phyloP scores from a whole-genome alignment of 2,329 filamentous ascomycete genomes.

The Venturia oleaginea region DNA sequence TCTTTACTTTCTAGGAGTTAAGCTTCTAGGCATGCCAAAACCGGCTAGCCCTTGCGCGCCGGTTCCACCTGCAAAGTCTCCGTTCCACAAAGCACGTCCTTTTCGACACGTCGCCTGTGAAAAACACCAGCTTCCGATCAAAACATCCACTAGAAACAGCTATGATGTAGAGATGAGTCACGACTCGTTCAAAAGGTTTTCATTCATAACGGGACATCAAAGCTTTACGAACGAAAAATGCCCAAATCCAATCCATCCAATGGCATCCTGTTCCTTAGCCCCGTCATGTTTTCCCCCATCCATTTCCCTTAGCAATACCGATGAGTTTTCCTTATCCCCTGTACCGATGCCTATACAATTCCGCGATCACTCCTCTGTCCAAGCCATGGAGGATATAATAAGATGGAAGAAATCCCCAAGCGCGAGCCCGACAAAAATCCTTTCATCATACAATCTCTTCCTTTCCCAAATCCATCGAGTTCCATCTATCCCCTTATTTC shows the following conservation, averaged over 20 bases:
- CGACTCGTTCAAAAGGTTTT: not conserved
- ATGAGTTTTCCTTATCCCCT: not conserved
- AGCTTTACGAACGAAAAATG: not conserved
- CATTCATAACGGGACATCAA: not conserved
- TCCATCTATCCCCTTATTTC: not conserved
- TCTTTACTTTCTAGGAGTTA: no score
- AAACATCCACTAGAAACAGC: no score
- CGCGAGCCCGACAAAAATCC: not conserved
- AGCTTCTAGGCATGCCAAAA: no score
- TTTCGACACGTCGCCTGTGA: no score
- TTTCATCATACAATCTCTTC: not conserved
- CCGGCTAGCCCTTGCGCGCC: no score
- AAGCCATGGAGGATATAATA: not conserved
- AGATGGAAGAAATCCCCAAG: not conserved
- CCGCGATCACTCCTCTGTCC: not conserved
- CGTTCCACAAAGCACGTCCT: no score
- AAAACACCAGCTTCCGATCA: no score
- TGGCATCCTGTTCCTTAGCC: not conserved
- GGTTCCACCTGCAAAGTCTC: no score
- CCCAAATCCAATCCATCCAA: not conserved
- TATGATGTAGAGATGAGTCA: no score
- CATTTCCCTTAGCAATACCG: not conserved
- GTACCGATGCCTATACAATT: not conserved
- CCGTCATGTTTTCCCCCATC: not conserved
- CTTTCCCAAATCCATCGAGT: not conserved